Evolutionary conservation across 2,329 filamentous ascomycete genomes (phyloP).

Genomic region (Calycina marina): DNA sequence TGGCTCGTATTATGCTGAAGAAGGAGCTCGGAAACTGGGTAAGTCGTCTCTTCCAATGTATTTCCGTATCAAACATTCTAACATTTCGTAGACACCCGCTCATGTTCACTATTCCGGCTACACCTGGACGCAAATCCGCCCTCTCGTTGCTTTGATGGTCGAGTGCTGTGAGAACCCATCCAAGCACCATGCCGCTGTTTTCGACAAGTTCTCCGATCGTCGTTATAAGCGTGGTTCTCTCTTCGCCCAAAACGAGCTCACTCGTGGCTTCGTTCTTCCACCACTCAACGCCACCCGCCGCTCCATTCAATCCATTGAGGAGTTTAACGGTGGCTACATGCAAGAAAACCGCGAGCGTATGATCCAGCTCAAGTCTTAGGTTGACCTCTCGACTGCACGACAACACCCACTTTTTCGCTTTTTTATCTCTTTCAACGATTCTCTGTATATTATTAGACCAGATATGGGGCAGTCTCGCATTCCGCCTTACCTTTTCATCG

Average conservation of each 20-base stretch:
- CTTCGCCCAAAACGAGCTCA: conserved; percentile 64
- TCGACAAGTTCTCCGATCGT: conserved; percentile 80
- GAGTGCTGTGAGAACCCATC: conserved; percentile 75
- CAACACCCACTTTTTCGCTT: conserved; percentile 11
- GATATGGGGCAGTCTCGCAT: conserved; percentile 11
- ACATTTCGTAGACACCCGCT: conserved; percentile 44
- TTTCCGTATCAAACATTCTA: neutral
- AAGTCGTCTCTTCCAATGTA: conserved; percentile 26
- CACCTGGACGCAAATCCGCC: conserved; percentile 70
- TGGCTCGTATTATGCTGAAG: conserved; percentile 74
- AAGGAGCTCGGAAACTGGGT: conserved; percentile 74
- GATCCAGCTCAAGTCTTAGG: conserved; percentile 17
- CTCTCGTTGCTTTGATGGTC: conserved; percentile 61
- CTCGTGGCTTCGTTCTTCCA: conserved; percentile 38
- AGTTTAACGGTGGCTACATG: too few species aligned
- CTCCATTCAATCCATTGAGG: conserved; percentile 15
- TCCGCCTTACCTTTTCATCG: conserved; percentile 9
- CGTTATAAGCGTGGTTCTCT: conserved; percentile 74
- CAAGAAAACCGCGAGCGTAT: conserved; percentile 16
- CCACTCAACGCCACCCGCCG: conserved; percentile 9
- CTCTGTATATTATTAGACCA: conserved; percentile 22
- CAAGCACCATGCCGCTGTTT: conserved; percentile 76
- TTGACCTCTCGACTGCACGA: neutral
- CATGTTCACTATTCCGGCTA: conserved; percentile 93
- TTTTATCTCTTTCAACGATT: too few species aligned